Base-by-base conservation (phyloP, 2,329 filamentous ascomycete genomes). In the Colletotrichum tabaci region DNA sequence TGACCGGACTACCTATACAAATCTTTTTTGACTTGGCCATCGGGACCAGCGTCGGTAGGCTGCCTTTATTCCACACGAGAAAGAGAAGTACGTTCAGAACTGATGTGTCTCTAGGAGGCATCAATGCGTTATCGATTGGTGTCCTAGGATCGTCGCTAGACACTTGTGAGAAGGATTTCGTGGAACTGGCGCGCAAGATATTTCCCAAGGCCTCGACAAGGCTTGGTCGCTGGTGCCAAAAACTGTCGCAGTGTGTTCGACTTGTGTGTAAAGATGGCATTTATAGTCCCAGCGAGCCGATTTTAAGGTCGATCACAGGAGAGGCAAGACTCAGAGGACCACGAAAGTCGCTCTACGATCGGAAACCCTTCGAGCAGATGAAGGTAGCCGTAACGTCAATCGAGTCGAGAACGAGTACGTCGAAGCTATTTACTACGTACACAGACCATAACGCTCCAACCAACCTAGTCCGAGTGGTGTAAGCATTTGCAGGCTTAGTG, bases 1-100 rank as follows among this genome's bases (percentile, higher is more conserved):
- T 53, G 13, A 67, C 78, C 60, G 35, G 71, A 23, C 50, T 66
- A 55, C 64, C 64, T 30, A 55, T 61, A 18, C 64, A 44, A n/a
- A 46, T 61, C 26, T 61, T 61, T 26, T 61, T 61, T 30, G 57
- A 61, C 57, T 23, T 61, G 23, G 57, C 57, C 42, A 47, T 61
- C 23, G 57, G 57, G n/a, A 61, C 57, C 57, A 61, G 57, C 57
- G 57, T 61, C 23, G 57, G 57, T 61, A 61, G 21, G 57, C 16
- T 46, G 57, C 10, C 21, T 61, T 18, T 47, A 18, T 3, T 8
- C 15, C 35, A 23, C 50, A 18, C 21, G 26, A 15, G 50, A 53
- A 8, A 35, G 50, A 35, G 13, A 35, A 53, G 12, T 23, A 13
- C 26, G 26, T 52, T 52, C 23, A 52, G 50, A 53, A 46, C 23